Base-by-base conservation (phyloP, 805 yeast species). In the Ascoidea rubescens region DNA sequence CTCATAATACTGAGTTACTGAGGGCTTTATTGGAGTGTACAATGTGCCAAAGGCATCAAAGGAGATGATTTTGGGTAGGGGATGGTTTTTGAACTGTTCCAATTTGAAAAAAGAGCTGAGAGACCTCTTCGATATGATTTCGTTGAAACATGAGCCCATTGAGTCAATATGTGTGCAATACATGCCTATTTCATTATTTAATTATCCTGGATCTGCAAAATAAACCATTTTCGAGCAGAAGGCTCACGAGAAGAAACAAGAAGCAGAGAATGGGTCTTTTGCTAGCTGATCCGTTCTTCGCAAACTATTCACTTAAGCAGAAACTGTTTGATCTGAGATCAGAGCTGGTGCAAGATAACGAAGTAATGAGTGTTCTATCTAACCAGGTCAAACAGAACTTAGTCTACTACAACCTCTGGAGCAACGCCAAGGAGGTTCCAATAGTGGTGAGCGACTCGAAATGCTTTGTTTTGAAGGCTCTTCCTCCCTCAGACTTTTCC, bases 21-120 rank as follows among this genome's bases (percentile, higher is more conserved):
- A 74, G 0, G 85, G 77, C 32, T 65, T 65, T 17, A 67, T 69
- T 2, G 89, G 84, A 0, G 75, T 67, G 60, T 80, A 82, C 6
- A 84, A 62, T 0, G 90, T 84, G 47, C 78, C 80, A 64, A 80
- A 84, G 0, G 82, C 85, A 63, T 84, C 91, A 52, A 83, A 72
- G 0, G 88, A 78, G 0, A 84, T 64, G 4, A 81, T 61, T 45
- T 66, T 67, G 5, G 82, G 80, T 12, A 49, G 8, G 8, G 43
- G 14, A 37, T 37, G 43, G 43, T 37, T 14, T 37, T 37, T 37
- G 43, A 37, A 37, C 43, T 37, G 43, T 8, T 37, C 43, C 43
- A 10, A 37, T 37, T 37, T 10, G 43, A 37, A 37, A 37, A 37
- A 37, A 37, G 14, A 37, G 43, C 8, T 37, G 8, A 37, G 43